Base-by-base conservation (phyloP, 2,329 filamentous ascomycete species). In the Diaporthe australafricana region DNA sequence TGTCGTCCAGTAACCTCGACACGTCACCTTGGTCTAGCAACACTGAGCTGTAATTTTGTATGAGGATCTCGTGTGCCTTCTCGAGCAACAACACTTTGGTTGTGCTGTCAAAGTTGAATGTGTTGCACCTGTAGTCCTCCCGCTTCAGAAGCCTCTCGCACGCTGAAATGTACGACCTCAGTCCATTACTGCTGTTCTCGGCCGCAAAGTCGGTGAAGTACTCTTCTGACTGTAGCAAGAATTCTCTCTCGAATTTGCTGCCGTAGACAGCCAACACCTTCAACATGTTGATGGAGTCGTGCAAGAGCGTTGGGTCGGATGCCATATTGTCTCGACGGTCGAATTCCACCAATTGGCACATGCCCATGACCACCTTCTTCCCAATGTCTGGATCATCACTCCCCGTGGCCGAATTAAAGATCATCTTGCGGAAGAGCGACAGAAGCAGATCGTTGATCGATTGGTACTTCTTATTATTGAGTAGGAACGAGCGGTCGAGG, bases 401-500 rank as follows among this genome's bases (percentile, higher is more conserved):
- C 8, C 68, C 73, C 27, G 73, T 72, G n/a, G 67, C 60, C 8
- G 80, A 78, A 14, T 81, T 80, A 75, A 87, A 91, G 3, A 87
- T 81, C 75, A 86, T 87, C 72, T 83, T 88, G 68, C 93, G 89
- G 80, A 98, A 99, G 72, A 94, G 88, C 17, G 87, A 83, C 70
- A 96, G 90, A 6, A 92, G 90, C 85, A 97, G 91, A 78, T 97
- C 94, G 78, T 95, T 93, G 70, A 99, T 90, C 42, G 93, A 93
- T 12, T 88, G 87, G 45, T 88, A 83, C 27, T 92, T 90, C 75
- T 92, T 91, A 56, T 91, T 91, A 71, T 92, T 91, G 2, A 98
- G 85, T 9, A 99, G 87, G 79, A 95, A 98, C 2, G 95, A 94
- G 74, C 96, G 91, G 80, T 99, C 96, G 75, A 99, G 88, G 78